Conservation (phyloP, 352 stramenopile species). For the Phytophthora melonis region DNA sequence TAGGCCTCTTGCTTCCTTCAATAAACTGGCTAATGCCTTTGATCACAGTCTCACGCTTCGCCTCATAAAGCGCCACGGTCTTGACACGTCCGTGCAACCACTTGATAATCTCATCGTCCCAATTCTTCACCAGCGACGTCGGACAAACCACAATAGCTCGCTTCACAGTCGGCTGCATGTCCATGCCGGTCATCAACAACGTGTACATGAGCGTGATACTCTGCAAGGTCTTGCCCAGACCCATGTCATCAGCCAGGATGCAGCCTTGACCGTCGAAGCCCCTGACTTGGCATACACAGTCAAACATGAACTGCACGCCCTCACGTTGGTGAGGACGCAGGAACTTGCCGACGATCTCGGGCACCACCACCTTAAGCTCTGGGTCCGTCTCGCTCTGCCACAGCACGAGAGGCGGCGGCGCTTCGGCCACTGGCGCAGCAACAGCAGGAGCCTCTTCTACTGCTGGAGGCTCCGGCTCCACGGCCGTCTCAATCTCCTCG, state of each 20-base stretch:
- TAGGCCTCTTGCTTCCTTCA: slow-evolving; percentile 74
- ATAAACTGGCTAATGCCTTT: slow-evolving; percentile 88
- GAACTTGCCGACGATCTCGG: slow-evolving; percentile 94
- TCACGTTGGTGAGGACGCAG: slow-evolving; percentile 96
- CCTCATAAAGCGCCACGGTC: slow-evolving; percentile 85
- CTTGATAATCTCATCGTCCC: slow-evolving; percentile 91
- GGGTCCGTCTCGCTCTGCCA: slow-evolving; percentile 81
- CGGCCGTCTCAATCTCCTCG: slow-evolving; percentile 56
- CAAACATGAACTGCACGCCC: slow-evolving; percentile 97
- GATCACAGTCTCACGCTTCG: slow-evolving; percentile 83
- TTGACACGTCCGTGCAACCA: slow-evolving; percentile 88
- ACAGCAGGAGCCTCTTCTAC: slow-evolving; percentile 34
- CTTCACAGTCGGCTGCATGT: slow-evolving; percentile 69
- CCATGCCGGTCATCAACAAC: slow-evolving; percentile 78
- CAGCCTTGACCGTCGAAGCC: slow-evolving; percentile 86
- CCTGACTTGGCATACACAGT: slow-evolving; percentile 90
- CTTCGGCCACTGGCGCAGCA: slow-evolving; percentile 35
- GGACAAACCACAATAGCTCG: slow-evolving; percentile 86
- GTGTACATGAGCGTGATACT: slow-evolving; percentile 91
- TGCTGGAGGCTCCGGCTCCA: slow-evolving; percentile 33
- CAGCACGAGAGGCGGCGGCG: slow-evolving; percentile 76
- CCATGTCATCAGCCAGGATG: slow-evolving; percentile 92
- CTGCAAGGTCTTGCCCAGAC: slow-evolving; percentile 88
- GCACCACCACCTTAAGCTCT: slow-evolving; percentile 78
- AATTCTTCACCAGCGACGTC: slow-evolving; percentile 91